Conservation (phyloP, 495 filamentous ascomycete species). For the Lichenothelia convexa region DNA sequence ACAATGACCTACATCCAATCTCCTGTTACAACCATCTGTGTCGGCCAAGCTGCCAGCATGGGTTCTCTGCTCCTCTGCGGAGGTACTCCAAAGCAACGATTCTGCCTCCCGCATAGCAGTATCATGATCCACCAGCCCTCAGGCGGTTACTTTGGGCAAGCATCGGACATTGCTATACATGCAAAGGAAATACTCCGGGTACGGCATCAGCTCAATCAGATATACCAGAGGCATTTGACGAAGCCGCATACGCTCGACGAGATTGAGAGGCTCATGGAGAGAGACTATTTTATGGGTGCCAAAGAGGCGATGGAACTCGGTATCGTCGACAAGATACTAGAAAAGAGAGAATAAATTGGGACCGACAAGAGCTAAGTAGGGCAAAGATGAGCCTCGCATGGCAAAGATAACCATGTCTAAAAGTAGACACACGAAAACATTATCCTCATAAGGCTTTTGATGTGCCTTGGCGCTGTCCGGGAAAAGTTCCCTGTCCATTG, state of each 20-base stretch:
- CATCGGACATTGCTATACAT: conserved; percentile 85
- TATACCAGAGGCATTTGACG: conserved; percentile 74
- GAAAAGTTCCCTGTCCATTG: too few relatives aligned
- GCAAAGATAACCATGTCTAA: too few relatives aligned
- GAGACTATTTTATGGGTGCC: conserved; percentile 85
- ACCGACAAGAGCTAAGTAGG: too few relatives aligned
- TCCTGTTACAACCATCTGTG: conserved; percentile 82
- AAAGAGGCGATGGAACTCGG: conserved; percentile 76
- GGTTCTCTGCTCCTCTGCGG: conserved; percentile 76
- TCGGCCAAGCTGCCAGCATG: conserved; percentile 92
- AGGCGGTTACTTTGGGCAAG: conserved; percentile 81
- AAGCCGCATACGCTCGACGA: conserved; percentile 55
- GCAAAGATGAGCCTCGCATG: too few relatives aligned
- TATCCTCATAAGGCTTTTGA: too few relatives aligned
- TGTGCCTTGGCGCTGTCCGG: too few relatives aligned
- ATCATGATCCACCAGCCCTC: conserved; percentile 96
- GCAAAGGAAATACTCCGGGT: conserved; percentile 90
- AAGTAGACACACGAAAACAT: too few relatives aligned
- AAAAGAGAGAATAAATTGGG: conserved; percentile 36
- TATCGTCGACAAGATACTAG: conserved; percentile 77
- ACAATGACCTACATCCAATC: conserved; percentile 95
- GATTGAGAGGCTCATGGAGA: conserved; percentile 86
- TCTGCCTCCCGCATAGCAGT: conserved; percentile 73
- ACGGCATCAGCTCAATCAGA: conserved; percentile 68
- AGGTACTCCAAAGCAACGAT: conserved; percentile 68